Conservation (phyloP, 768 basidiomycete genomes). For the Amylocystis lapponica region DNA sequence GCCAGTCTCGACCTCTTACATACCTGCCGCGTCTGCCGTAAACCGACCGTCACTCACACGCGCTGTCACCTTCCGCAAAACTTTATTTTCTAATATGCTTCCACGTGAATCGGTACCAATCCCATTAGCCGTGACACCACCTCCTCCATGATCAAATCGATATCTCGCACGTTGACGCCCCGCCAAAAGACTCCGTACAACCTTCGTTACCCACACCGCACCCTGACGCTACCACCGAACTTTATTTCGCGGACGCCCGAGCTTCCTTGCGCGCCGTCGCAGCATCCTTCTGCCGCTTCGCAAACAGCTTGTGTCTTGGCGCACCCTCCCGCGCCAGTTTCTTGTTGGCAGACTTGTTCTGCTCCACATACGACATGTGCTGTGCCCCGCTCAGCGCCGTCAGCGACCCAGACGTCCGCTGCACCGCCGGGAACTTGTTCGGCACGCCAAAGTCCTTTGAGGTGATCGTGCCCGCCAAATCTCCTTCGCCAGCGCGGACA, state of each 20-base stretch:
- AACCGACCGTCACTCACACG: too few species aligned
- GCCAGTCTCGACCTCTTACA: too few species aligned
- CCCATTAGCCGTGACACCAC: too few species aligned
- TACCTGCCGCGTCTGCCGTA: too few species aligned
- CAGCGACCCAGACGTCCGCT: conserved; percentile 77
- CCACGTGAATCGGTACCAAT: too few species aligned
- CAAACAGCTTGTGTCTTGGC: conserved; percentile 70
- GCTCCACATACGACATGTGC: conserved; percentile 90
- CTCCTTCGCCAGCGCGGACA: conserved; percentile 76
- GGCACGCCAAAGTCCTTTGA: conserved; percentile 79
- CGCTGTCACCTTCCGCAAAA: too few species aligned
- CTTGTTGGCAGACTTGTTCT: conserved; percentile 89
- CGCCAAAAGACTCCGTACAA: too few species aligned
- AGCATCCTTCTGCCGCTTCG: conserved; percentile 76
- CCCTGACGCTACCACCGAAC: conserved; percentile 23
- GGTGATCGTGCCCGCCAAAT: conserved; percentile 80
- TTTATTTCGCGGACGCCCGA: conserved; percentile 13
- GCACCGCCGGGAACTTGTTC: conserved; percentile 58
- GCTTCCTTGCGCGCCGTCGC: conserved; percentile 47
- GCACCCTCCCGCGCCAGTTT: conserved; percentile 53
- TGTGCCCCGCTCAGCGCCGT: conserved; percentile 83
- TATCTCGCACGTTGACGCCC: too few species aligned
- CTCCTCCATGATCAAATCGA: too few species aligned
- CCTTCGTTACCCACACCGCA: neutral
- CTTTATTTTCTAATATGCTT: too few species aligned